Evolutionary conservation across 331 rosid genomes (phyloP).

Genomic region (Malus hybrid): DNA sequence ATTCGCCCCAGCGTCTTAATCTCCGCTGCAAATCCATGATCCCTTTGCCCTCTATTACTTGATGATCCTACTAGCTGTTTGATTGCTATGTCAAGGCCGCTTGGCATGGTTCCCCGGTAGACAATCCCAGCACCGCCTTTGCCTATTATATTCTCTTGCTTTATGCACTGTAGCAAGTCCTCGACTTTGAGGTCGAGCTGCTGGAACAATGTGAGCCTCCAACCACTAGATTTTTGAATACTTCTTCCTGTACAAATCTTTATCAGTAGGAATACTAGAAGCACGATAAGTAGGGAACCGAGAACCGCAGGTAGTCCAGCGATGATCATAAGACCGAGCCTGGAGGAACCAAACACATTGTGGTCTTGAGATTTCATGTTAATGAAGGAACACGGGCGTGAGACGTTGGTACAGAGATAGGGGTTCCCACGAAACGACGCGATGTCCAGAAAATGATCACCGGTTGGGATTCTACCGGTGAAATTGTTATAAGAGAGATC

Average conservation of each 20-base stretch:
- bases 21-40: conserved; percentile 81
- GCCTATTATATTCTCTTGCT: conserved; percentile 73
- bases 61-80: neutral
- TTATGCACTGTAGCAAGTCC: conserved; percentile 65
- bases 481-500: conserved; percentile 63
- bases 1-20: conserved; percentile 66
- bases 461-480: conserved; percentile 45
- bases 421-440: conserved; percentile 66
- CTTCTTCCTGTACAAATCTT: conserved; percentile 33
- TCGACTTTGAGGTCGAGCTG: conserved; percentile 49
- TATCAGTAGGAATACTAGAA: conserved; percentile 17
- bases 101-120: conserved; percentile 56
- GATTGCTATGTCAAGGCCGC: conserved; percentile 7
- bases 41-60: conserved; percentile 39
- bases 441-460: conserved; percentile 52
- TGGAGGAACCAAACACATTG: conserved; percentile 7
- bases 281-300: too few species aligned
- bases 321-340: conserved; percentile 10
- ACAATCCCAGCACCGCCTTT: conserved; percentile 87
- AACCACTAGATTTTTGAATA: conserved; percentile 26
- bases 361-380: neutral
- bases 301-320: neutral
- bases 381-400: conserved; percentile 13
- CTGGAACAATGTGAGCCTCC: conserved; percentile 74
- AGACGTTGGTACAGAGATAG: conserved; percentile 28